These are phyloP conservation scores for Flaveria floridana DNA, from an alignment of 140 eudicot genomes.

Conservation along the genomic window DNA sequence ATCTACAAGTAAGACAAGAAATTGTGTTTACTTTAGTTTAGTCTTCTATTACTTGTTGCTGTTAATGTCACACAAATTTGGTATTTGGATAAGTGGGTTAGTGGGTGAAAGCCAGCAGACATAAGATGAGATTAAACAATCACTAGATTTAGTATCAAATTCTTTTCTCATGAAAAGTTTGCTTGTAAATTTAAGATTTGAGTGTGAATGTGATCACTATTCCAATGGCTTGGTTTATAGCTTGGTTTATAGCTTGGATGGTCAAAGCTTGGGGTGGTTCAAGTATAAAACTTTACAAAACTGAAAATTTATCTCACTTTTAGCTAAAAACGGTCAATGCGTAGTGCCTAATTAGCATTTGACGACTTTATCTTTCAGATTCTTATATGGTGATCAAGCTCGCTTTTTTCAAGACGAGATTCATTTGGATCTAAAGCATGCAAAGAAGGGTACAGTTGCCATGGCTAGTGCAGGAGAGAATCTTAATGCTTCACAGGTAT, in stretches of 20 bases:
- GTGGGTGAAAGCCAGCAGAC: too few relatives aligned
- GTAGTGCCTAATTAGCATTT: background rate
- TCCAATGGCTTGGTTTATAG: constrained; percentile 5
- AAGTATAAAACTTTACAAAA: background rate
- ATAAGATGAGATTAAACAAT: background rate
- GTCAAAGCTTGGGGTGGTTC: background rate
- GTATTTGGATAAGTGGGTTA: background rate
- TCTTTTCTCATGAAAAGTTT: background rate
- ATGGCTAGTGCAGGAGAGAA: constrained; percentile 98
- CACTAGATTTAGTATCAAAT: background rate
- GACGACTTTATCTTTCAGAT: constrained; percentile 40
- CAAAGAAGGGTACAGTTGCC: constrained; percentile 88
- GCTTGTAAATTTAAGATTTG: background rate
- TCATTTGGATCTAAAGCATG: constrained; percentile 80
- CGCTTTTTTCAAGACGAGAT: constrained; percentile 95
- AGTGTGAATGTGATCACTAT: background rate
- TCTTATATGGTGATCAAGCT: constrained; percentile 90
- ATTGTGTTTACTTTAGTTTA: background rate
- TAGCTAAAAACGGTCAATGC: background rate
- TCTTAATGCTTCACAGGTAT: constrained; percentile 93
- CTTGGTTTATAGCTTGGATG: background rate
- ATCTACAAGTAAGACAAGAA: constrained; percentile 64
- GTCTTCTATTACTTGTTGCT: background rate
- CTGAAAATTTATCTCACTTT: background rate
- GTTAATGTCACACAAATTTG: background rate